These are phyloP conservation scores for Nowakowskiella sp. DNA, from an alignment of 192 early-diverging fungal genomes.

Conservation along the genomic window DNA sequence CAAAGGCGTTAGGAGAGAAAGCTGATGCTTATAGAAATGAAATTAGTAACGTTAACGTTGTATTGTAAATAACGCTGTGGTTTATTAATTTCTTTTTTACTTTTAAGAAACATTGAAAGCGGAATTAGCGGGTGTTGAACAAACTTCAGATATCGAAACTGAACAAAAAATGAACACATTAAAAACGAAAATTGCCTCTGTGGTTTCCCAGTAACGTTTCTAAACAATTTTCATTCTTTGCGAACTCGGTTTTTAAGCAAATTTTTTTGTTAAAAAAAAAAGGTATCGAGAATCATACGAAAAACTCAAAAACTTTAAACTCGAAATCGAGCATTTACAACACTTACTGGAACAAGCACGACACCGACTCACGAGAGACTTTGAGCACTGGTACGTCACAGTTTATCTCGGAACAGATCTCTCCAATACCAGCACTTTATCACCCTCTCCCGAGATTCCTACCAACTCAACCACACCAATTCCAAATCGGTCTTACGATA, in stretches of 20 bases:
- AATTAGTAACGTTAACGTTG: too few relatives aligned
- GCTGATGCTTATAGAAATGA: slow-evolving; percentile 29
- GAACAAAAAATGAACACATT: not conserved
- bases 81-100: slow-evolving; percentile 13
- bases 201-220: too few relatives aligned
- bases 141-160: not conserved
- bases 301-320: slow-evolving; percentile 46
- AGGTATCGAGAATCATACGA: slow-evolving; percentile 48
- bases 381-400: slow-evolving; percentile 48
- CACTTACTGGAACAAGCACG: slow-evolving; percentile 54
- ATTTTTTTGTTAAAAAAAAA: not conserved
- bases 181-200: too few relatives aligned
- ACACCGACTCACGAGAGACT: slow-evolving; percentile 43
- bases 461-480: too few relatives aligned
- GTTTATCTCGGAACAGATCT: slow-evolving; percentile 25
- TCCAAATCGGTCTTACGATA: too few relatives aligned
- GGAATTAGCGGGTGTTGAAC: not conserved
- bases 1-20: slow-evolving; percentile 42
- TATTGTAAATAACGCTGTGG: too few relatives aligned
- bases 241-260: slow-evolving; percentile 15
- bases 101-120: slow-evolving; percentile 4
- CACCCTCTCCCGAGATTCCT: too few relatives aligned
- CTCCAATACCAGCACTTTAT: not conserved
- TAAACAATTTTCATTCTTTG: too few relatives aligned
- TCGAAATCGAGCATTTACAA: slow-evolving; percentile 58